A percentile compares a stretch with the other conserved stretches of the same genome.
Evolutionary conservation across 2,329 filamentous ascomycete genomes (phyloP).

Genomic region (Graphilbum ipis-grandicollis): DNA sequence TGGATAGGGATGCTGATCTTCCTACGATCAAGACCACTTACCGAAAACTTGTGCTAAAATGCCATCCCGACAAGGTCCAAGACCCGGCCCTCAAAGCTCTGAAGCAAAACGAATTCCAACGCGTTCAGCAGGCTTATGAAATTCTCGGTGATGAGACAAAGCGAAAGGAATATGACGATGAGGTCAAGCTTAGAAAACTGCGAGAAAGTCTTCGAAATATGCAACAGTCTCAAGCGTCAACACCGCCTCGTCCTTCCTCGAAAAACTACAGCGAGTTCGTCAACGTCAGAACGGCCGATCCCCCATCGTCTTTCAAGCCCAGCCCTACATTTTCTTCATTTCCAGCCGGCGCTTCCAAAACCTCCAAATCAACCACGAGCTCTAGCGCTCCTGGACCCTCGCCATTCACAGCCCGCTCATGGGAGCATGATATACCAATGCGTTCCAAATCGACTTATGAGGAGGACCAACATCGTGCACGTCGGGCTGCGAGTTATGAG

Average conservation of each 20-base stretch:
- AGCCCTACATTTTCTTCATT: conserved; percentile 7
- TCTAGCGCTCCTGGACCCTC: conserved; percentile 10
- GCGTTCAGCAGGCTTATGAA: conserved; percentile 86
- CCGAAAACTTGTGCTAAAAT: conserved; percentile 73
- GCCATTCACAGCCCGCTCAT: conserved; percentile 20
- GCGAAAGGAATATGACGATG: conserved; percentile 61
- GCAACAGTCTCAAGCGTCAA: conserved; percentile 22
- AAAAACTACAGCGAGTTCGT: conserved; percentile 17
- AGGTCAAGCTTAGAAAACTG: conserved; percentile 47
- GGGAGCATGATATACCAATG: conserved; percentile 26
- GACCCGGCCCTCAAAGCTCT: conserved; percentile 57
- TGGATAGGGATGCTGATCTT: conserved; percentile 53
- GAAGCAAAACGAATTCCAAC: conserved; percentile 79
- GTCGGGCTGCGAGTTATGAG: conserved; percentile 29
- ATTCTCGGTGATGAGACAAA: conserved; percentile 63
- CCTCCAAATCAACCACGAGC: conserved; percentile 10
- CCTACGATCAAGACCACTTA: conserved; percentile 62
- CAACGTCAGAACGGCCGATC: conserved; percentile 34
- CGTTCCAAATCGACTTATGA: conserved; percentile 24
- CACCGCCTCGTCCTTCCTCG: conserved; percentile 21
- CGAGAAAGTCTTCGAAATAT: conserved; percentile 29
- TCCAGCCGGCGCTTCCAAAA: background rate
- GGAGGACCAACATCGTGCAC: conserved; percentile 18
- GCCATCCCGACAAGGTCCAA: conserved; percentile 82
- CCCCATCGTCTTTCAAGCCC: conserved; percentile 22